Conservation (phyloP, 768 basidiomycete species). For the Tricholoma hemisulphureum region DNA sequence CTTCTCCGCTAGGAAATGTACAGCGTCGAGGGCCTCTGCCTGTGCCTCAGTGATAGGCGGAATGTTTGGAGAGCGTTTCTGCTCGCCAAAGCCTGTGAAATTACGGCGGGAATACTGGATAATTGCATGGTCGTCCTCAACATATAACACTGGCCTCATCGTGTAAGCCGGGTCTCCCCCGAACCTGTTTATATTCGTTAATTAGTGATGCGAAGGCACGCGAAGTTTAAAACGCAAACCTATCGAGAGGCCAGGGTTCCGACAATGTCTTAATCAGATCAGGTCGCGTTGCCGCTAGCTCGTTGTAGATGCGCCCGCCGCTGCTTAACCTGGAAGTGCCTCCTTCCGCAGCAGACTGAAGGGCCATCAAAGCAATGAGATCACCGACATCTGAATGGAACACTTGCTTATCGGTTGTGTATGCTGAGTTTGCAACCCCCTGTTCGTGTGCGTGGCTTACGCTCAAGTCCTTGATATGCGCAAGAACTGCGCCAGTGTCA, state of each 20-base stretch:
- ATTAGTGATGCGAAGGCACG: neutral
- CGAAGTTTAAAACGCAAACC: constrained; percentile 18
- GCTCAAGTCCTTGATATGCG: constrained; percentile 48
- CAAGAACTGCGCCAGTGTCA: constrained; percentile 41
- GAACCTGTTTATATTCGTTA: constrained; percentile 26
- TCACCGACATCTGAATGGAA: constrained; percentile 50
- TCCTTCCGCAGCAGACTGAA: constrained; percentile 42
- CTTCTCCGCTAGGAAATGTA: constrained; percentile 46
- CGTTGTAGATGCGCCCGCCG: constrained; percentile 44
- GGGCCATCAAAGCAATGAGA: constrained; percentile 42
- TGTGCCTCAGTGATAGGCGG: constrained; percentile 50
- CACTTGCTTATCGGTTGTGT: constrained; percentile 48
- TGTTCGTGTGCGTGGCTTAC: constrained; percentile 41
- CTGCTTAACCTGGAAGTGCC: constrained; percentile 47
- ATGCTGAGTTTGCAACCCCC: constrained; percentile 43
- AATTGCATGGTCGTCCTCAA: constrained; percentile 38
- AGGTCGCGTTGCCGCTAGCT: constrained; percentile 43
- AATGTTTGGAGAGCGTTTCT: constrained; percentile 36
- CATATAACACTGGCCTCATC: constrained; percentile 39
- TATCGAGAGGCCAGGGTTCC: constrained; percentile 45
- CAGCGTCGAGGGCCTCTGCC: constrained; percentile 45
- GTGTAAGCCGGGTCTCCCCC: constrained; percentile 36
- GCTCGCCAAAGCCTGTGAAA: constrained; percentile 41
- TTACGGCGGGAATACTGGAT: constrained; percentile 47
- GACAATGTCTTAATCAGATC: constrained; percentile 42